phyloP scores from a whole-genome alignment of 73 alveolate species.

The Blepharisma stoltei region DNA sequence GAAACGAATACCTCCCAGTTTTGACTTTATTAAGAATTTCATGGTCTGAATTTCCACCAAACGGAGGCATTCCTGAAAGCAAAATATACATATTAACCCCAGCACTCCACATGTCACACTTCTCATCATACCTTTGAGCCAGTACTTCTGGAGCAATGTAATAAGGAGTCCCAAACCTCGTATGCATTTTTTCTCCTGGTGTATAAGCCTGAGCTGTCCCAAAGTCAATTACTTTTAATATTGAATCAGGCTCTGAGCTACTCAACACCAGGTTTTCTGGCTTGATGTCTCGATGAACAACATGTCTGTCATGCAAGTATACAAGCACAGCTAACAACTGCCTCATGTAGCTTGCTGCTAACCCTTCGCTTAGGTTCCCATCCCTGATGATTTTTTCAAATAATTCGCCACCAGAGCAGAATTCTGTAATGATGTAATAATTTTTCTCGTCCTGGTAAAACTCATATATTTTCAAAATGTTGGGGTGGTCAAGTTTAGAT shows the following conservation, averaged over 20 bases:
- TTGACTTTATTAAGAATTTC: constrained; percentile 53
- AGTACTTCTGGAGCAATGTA: constrained; percentile 71
- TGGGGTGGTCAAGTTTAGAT: constrained; percentile 61
- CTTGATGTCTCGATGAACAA: constrained; percentile 39
- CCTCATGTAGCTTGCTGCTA: too few relatives aligned
- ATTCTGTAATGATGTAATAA: constrained; percentile 73
- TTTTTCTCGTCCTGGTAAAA: constrained; percentile 78
- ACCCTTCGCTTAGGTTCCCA: too few relatives aligned
- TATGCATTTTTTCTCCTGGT: constrained; percentile 52
- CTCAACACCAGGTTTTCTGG: constrained; percentile 33
- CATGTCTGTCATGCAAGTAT: constrained; percentile 36
- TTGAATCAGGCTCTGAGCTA: too few relatives aligned
- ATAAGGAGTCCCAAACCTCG: constrained; percentile 78
- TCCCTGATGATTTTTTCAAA: too few relatives aligned
- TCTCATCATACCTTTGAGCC: constrained; percentile 51
- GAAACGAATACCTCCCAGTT: constrained; percentile 38
- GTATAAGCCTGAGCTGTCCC: constrained; percentile 61
- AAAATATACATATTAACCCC: constrained; percentile 79
- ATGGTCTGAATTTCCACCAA: constrained; percentile 70
- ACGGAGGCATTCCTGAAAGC: constrained; percentile 87
- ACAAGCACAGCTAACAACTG: too few relatives aligned
- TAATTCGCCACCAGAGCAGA: too few relatives aligned
- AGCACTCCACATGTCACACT: constrained; percentile 82
- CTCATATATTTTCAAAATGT: constrained; percentile 81
- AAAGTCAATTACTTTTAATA: constrained; percentile 73